These are phyloP conservation scores for Dictyostelium intermedium DNA, from an alignment of 78 protist genomes.

Conservation along the genomic window DNA sequence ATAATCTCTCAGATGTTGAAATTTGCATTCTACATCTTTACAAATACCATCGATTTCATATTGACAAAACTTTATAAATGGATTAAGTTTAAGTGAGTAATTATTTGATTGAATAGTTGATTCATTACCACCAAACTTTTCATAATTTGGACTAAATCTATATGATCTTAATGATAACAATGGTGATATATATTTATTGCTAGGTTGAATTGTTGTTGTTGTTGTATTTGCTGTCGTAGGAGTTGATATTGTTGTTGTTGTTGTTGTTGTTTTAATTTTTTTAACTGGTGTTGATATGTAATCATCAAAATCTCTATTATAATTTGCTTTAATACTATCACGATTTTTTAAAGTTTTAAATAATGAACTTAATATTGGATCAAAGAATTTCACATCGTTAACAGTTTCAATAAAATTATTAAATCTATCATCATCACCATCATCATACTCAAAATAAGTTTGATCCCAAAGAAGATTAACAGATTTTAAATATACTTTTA, in stretches of 20 bases:
- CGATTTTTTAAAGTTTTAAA: neutral
- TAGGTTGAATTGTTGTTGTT: neutral
- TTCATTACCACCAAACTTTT: neutral
- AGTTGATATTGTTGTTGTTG: neutral
- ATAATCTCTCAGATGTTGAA: conserved; percentile 54
- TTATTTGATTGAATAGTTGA: neutral
- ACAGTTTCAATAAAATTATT: neutral
- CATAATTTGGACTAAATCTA: conserved; percentile 6
- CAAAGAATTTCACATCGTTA: neutral
- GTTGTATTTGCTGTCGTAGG: neutral
- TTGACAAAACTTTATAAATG: conserved; percentile 21
- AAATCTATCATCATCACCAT: neutral
- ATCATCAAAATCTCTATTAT: neutral
- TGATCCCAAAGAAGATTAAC: neutral
- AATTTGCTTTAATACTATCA: neutral
- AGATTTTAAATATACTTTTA: neutral
- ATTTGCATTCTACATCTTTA: conserved; percentile 11
- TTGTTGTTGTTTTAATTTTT: neutral
- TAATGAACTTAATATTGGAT: neutral
- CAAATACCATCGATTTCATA: conserved; percentile 74
- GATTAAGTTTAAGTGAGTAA: conserved; percentile 37
- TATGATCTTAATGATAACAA: conserved; percentile 28
- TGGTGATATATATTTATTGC: conserved; percentile 26
- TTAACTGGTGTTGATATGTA: neutral
- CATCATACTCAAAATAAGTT: neutral